These are phyloP conservation scores for Sonneratia alba DNA, from an alignment of 345 rosid species.

Conservation along the genomic window DNA sequence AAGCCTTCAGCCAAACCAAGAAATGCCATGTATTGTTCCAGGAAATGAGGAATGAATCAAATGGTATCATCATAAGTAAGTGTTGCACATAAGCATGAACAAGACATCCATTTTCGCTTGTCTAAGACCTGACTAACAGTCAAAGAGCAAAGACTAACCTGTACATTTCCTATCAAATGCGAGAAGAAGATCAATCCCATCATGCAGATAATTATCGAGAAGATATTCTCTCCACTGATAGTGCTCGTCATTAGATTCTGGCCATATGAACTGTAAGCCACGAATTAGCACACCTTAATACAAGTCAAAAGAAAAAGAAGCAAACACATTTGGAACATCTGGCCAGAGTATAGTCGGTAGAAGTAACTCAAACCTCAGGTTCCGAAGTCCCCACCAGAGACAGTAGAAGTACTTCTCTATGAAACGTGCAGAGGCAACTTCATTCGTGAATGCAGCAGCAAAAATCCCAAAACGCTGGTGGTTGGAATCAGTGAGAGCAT, in stretches of 20 bases:
- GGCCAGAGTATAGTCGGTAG: neutral
- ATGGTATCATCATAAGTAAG: no score
- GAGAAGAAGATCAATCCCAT: conserved; percentile 69
- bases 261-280: conserved; percentile 65
- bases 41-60: no score
- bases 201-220: conserved; percentile 59
- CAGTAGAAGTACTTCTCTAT: conserved; percentile 64
- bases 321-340: neutral
- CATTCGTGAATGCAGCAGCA: conserved; percentile 52
- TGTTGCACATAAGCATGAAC: no score
- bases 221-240: conserved; percentile 39
- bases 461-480: conserved; percentile 67
- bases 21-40: no score
- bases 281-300: neutral
- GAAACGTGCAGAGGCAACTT: conserved; percentile 50
- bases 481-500: conserved; percentile 34
- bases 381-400: conserved; percentile 89
- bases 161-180: conserved; percentile 82
- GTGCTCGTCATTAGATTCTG: conserved; percentile 60
- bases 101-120: neutral
- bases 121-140: neutral
- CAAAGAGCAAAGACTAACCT: conserved; percentile 23
- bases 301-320: neutral
- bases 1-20: no score
- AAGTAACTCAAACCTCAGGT: conserved; percentile 39